Base-by-base conservation (phyloP, 768 basidiomycete genomes). In the Mycena albidolilacea region DNA sequence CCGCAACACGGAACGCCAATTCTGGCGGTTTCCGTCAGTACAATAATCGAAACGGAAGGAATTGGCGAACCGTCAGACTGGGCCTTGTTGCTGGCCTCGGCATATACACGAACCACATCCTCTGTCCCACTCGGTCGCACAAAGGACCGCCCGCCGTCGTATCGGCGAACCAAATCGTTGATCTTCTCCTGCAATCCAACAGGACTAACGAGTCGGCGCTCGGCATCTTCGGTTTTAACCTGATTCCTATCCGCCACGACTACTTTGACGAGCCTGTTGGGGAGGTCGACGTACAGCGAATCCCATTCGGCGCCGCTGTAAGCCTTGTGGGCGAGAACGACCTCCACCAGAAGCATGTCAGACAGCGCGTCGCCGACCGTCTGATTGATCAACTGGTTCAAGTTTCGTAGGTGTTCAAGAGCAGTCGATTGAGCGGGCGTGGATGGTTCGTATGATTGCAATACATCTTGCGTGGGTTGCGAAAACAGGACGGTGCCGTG, bases 401-500 rank as follows among this genome's bases (percentile, higher is more conserved):
- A 86, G 75, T 93, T 92, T 61, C 88, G 85, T 44, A 99, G 86
- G 78, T 96, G 90, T 66, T 88, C 90, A 58, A 96, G 87, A 57
- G 95, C 93, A 21, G 91, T 94, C 21, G 90, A 90, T 77, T 97
- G 95, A 11, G 94, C 93, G 23, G 95, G 92, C 2, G 95, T 95
- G 50, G 90, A 89, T 2, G 97, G 93, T 75, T 93, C 86, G 78
- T 95, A 85, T 30, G 84, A 82, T 39, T 84, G 77, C 50, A 99
- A 86, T 57, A 81, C 88, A 30, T 89, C 85, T 68, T 92, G 87
- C 5, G 96, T 93, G 21, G 88, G 81, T 8, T 87, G 89, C 14
- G 98, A 98, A 85, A 99, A 99, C 67, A 99, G 83, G 59, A 99
- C 96, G 3, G 98, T 99, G 41, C 98, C 98, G 77, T 99, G 98